Percentiles rank a stretch among this genome's conserved stretches.
Conservation (phyloP, 2,329 filamentous ascomycete species). For the Pestalotiopsis sp. region DNA sequence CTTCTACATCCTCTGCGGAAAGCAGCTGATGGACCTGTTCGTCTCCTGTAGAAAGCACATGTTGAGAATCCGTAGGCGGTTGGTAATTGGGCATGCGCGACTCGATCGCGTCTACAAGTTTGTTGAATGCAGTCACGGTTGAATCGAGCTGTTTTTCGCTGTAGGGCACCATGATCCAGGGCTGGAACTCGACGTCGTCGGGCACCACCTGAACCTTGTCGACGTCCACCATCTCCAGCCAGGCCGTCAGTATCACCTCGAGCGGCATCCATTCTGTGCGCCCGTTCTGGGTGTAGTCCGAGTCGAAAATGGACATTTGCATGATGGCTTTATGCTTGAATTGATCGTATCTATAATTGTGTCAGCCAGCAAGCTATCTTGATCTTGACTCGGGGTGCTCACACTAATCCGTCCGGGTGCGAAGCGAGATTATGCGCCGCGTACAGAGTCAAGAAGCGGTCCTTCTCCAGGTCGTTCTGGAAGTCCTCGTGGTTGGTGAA, state of each 20-base stretch:
- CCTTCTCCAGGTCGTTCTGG: not conserved
- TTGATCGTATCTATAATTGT: not conserved
- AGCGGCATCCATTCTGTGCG: not conserved
- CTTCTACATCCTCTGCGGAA: not conserved
- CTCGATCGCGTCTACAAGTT: not conserved
- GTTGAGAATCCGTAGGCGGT: not conserved
- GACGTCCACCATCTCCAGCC: constrained; percentile 3
- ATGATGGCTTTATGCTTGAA: not conserved
- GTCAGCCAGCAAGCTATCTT: not conserved
- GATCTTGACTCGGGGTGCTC: not conserved
- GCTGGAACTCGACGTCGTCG: not conserved
- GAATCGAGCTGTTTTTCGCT: not conserved
- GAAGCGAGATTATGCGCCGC: not conserved
- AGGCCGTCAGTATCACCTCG: not conserved
- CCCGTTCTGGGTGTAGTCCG: not conserved
- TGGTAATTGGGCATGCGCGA: not conserved
- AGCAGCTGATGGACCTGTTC: not conserved
- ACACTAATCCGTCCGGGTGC: not conserved
- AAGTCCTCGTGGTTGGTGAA: not conserved
- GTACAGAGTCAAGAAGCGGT: constrained; percentile 2
- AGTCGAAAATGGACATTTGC: constrained; percentile 2
- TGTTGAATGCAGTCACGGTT: not conserved
- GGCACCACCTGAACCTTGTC: not conserved
- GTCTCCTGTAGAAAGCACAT: not conserved
- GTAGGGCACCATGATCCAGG: constrained; percentile 1